Conservation (phyloP, 306 rosid species). For the Quercus robur region DNA sequence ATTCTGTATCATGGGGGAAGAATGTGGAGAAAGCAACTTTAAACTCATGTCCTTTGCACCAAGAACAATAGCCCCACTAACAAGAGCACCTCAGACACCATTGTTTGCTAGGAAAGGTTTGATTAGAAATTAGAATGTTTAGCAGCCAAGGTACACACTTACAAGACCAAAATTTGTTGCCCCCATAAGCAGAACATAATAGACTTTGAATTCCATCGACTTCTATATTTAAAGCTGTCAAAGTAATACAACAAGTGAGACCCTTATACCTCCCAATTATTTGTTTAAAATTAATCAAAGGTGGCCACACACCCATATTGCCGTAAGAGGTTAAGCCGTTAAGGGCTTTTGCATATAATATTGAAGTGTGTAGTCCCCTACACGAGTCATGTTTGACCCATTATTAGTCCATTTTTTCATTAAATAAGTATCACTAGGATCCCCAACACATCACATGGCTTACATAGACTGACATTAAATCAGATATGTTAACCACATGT, state of each 20-base stretch:
- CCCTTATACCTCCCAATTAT: conserved; percentile 6
- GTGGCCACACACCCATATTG: conserved; percentile 37
- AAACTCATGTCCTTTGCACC: conserved; percentile 25
- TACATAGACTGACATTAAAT: conserved; percentile 54
- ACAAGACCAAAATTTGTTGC: conserved; percentile 45
- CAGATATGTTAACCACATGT: conserved; percentile 43
- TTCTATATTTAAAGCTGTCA: conserved; percentile 34
- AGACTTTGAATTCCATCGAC: conserved; percentile 38
- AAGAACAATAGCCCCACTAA: conserved; percentile 47
- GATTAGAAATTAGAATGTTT: conserved; percentile 41
- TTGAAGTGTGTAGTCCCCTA: conserved; percentile 41
- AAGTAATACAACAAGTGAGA: conserved; percentile 33
- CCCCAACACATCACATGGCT: conserved; percentile 79
- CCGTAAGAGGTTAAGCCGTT: conserved; percentile 25
- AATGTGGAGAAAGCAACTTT: conserved; percentile 47
- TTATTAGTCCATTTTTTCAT: conserved; percentile 43
- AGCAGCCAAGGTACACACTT: conserved; percentile 38
- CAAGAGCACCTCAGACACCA: conserved; percentile 23
- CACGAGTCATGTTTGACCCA: conserved; percentile 58
- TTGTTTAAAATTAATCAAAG: conserved; percentile 28
- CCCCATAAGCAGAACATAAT: conserved; percentile 49
- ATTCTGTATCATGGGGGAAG: conserved; percentile 39
- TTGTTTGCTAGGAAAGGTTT: conserved; percentile 29
- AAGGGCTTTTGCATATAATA: conserved; percentile 10
- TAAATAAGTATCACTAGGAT: conserved; percentile 41